phyloP scores from a whole-genome alignment of 805 yeast species.

The Kuraishia cidri region DNA sequence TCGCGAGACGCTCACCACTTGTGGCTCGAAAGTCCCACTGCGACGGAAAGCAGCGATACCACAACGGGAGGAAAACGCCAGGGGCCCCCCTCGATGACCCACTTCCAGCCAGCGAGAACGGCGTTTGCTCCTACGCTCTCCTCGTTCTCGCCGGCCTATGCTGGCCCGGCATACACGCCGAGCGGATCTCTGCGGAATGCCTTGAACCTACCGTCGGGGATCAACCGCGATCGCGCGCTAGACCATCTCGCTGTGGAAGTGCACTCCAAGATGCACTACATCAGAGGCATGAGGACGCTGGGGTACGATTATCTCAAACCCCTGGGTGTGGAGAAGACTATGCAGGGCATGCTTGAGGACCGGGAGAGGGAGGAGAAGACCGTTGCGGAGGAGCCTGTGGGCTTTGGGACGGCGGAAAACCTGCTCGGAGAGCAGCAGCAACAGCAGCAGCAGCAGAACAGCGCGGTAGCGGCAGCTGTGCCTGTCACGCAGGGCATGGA shows the following conservation, averaged over 20 bases:
- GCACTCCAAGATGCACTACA: conserved; percentile 12
- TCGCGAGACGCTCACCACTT: conserved; percentile 34
- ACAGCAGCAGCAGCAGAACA: not conserved
- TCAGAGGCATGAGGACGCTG: conserved; percentile 25
- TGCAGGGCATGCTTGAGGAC: conserved; percentile 23
- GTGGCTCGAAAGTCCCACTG: conserved; percentile 23
- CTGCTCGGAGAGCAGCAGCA: conserved; percentile 1
- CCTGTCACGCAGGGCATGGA: no score
- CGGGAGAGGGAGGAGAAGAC: conserved; percentile 5
- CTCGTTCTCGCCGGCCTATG: conserved; percentile 40
- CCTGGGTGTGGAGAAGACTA: conserved; percentile 49
- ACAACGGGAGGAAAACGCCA: no score
- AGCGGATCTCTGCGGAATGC: not conserved
- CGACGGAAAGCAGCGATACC: no score
- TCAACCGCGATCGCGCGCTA: conserved; percentile 4
- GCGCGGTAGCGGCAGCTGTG: no score
- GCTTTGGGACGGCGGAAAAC: conserved; percentile 4
- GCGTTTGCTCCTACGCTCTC: conserved; percentile 42
- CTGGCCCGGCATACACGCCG: conserved; percentile 16
- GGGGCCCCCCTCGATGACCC: no score
- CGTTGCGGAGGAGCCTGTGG: conserved; percentile 12
- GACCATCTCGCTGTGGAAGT: conserved; percentile 12
- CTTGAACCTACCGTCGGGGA: not conserved
- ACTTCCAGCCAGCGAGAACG: not conserved
- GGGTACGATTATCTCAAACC: conserved; percentile 47